A percentile compares a stretch with the other conserved stretches of the same genome.
Evolutionary conservation across 768 basidiomycete genomes (phyloP).

Genomic region (Lactifluus rugatus): DNA sequence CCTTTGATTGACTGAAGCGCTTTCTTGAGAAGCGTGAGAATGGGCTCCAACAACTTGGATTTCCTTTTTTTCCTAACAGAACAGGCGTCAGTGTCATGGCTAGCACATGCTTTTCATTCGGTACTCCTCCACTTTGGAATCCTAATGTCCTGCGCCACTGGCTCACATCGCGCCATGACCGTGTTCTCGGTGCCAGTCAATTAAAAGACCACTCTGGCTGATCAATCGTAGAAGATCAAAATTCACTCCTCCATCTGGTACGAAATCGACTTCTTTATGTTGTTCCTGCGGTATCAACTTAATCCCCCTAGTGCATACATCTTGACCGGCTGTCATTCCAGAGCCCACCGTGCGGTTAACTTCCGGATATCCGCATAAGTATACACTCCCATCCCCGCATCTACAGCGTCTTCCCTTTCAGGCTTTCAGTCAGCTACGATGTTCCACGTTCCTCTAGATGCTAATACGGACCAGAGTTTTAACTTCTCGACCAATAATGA

Average conservation of each 20-base stretch:
- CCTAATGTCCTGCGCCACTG: not conserved
- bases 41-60: not conserved
- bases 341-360: not conserved
- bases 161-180: conserved; percentile 12
- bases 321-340: not conserved
- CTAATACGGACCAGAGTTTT: not conserved
- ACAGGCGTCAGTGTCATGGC: not conserved
- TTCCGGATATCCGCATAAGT: conserved; percentile 1
- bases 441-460: conserved; percentile 4
- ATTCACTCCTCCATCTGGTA: conserved; percentile 4
- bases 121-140: conserved; percentile 6
- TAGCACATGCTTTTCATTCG: not conserved
- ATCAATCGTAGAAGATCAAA: conserved; percentile 12
- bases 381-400: not conserved
- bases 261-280: conserved; percentile 1
- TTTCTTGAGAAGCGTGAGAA: not conserved
- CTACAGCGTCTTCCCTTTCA: not conserved
- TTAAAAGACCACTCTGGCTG: conserved; percentile 13
- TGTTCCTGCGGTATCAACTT: not conserved
- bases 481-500: not conserved
- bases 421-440: not conserved
- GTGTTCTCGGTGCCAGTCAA: conserved; percentile 8
- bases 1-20: not conserved
- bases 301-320: not conserved
- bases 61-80: not conserved